Conservation (phyloP, 768 basidiomycete species). For the Clathrus columnatus region DNA sequence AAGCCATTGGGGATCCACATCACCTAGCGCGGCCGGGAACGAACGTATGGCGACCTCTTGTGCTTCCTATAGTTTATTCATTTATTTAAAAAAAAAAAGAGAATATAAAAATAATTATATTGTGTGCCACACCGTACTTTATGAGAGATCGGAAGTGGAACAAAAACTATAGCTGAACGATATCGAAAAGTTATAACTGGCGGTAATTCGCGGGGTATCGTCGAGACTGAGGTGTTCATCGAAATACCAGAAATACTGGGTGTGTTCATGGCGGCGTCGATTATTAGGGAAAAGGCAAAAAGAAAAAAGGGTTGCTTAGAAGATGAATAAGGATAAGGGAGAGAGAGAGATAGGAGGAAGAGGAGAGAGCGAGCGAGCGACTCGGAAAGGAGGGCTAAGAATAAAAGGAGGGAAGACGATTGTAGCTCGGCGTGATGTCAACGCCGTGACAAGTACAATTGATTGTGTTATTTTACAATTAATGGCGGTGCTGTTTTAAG, state of each 20-base stretch:
- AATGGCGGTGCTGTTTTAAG: not conserved
- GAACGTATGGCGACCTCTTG: not conserved
- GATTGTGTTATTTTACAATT: not conserved
- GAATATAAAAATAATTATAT: not conserved
- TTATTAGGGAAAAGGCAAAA: not conserved
- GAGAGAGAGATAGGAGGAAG: not conserved
- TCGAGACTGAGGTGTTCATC: not conserved
- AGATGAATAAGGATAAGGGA: not conserved
- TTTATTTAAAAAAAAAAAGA: not conserved
- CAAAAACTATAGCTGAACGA: slow-evolving; percentile 1
- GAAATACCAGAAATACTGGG: not conserved
- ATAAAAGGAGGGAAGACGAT: slow-evolving; percentile 1
- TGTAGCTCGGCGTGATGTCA: slow-evolving; percentile 5
- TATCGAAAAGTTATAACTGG: slow-evolving; percentile 1
- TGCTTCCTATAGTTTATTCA: not conserved
- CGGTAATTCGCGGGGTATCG: slow-evolving; percentile 7
- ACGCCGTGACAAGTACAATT: not conserved
- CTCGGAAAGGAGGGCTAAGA: not conserved
- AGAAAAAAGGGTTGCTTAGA: not conserved
- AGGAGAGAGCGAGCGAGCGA: not conserved
- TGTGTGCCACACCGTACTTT: not conserved
- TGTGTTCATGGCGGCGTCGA: not conserved
- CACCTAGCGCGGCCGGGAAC: not conserved
- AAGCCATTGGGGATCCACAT: slow-evolving; percentile 7
- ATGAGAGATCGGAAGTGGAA: slow-evolving; percentile 1